Conservation (phyloP, 2,329 filamentous ascomycete species). For the Aspergillus brasiliensis region DNA sequence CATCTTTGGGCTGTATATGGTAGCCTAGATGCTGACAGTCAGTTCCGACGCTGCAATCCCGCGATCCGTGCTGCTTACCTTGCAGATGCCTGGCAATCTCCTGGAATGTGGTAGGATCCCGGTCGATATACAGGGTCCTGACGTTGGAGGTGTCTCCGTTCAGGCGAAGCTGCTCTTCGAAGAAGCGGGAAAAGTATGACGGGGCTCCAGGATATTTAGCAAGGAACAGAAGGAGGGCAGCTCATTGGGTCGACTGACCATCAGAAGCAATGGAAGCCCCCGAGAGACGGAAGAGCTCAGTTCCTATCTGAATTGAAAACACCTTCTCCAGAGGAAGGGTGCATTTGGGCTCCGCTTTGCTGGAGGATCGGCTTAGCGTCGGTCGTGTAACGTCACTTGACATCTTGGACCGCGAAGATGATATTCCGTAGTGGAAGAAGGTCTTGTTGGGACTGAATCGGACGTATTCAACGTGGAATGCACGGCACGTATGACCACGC, state of each 20-base stretch:
- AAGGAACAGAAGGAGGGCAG: conserved; percentile 6
- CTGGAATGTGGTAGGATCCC: conserved; percentile 83
- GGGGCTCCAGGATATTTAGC: conserved; percentile 70
- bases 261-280: conserved; percentile 72
- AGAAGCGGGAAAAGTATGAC: conserved; percentile 95
- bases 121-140: conserved; percentile 90
- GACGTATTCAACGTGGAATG: not conserved
- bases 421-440: not conserved
- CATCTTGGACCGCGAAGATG: not conserved
- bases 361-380: not conserved
- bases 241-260: conserved; percentile 54
- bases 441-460: not conserved
- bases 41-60: not conserved
- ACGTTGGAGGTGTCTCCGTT: conserved; percentile 62
- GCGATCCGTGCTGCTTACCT: conserved; percentile 43
- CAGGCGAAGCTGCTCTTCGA: conserved; percentile 74
- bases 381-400: not conserved
- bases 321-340: conserved; percentile 61
- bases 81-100: conserved; percentile 91
- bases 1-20: conserved; percentile 78
- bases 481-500: not conserved
- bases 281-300: conserved; percentile 67
- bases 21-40: conserved; percentile 59
- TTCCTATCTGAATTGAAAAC: conserved; percentile 71
- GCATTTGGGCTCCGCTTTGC: conserved; percentile 13